phyloP scores from a whole-genome alignment of 495 filamentous ascomycete genomes.

The Daldinia loculata region DNA sequence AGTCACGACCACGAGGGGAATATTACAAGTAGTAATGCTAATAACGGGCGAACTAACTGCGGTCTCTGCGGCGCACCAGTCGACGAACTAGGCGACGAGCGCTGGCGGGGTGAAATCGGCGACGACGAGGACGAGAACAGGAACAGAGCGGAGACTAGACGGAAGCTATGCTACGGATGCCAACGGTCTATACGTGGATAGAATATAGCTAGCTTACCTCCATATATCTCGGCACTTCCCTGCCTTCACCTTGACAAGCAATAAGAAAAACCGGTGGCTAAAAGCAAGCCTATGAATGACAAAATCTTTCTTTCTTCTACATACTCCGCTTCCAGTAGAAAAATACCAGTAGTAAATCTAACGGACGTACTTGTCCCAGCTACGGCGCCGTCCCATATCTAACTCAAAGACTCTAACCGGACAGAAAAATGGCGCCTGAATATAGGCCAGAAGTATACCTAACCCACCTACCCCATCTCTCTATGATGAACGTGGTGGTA shows the following conservation, averaged over 20 bases:
- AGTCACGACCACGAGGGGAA: not conserved
- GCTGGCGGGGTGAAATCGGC: constrained; percentile 61
- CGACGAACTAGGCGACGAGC: constrained; percentile 56
- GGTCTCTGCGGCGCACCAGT: constrained; percentile 61
- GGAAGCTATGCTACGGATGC: constrained; percentile 62
- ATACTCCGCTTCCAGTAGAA: not conserved
- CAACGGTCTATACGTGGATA: constrained; percentile 57
- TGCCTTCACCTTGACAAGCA: not conserved
- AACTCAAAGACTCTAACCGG: not conserved
- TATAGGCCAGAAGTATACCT: not conserved
- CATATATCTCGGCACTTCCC: not conserved
- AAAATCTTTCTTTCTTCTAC: not conserved
- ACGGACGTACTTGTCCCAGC: not conserved
- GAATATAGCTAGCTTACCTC: not conserved
- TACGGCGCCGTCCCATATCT: constrained; percentile 1
- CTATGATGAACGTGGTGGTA: not conserved
- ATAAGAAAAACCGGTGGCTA: not conserved
- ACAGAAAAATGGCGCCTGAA: not conserved
- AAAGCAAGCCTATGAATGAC: not conserved
- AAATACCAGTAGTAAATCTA: not conserved
- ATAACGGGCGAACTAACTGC: constrained; percentile 41
- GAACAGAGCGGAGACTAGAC: constrained; percentile 2
- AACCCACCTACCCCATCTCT: not conserved
- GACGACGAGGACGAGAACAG: constrained; percentile 16
- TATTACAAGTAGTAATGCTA: not conserved